Evolutionary conservation across 2,329 filamentous ascomycete genomes (phyloP), one percentile per base, ranked within the genome.

Genomic region (Epichloe coenophiala): DNA sequence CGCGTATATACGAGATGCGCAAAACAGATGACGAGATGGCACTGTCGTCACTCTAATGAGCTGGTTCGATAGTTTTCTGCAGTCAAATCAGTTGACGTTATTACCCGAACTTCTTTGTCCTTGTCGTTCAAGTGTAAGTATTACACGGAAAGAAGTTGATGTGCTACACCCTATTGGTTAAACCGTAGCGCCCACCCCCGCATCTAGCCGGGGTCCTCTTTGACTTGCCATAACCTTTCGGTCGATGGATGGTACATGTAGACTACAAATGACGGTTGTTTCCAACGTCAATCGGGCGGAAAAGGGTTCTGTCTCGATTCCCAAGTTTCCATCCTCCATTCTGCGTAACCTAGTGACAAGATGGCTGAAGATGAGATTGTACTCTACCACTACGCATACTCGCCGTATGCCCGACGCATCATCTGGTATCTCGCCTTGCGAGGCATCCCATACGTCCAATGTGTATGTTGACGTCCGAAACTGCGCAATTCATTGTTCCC

Each of bases 391-490:
- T 87, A 87, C 61, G 61, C 70, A 1, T 73, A 70, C 59, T 86
- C 83, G 11, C 82, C 83, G 0, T 86, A 78, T 59, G 82, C 81
- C 7, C 72, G 72, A 50, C 70, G 81, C 53, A 64, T 87, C 31
- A 65, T 76, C 27, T 86, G 82, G 81, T 88, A 88, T 61, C 70
- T 88, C 12, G 71, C 73, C 39, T 73, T 88, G 3, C 76, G 83
- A 41, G 74, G 74, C 27, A 83, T 88, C 44, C 72, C 76, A 0
- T 86, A 83, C 59, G 73, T 71, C 47, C 75, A 86, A 79, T 86
- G 83, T 58, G 80, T 85, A 70, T 8, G 48, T 7, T 23, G 9
- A 31, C 42, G 19, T 40, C 21, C 13, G 3, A 13, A 31, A 31
- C 31, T 4, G 31, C 31, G 31, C 31, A 31, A 31, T 31, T 1